Evolutionary conservation across 495 filamentous ascomycete species (phyloP).

Genomic region (Penicillium argentinense): DNA sequence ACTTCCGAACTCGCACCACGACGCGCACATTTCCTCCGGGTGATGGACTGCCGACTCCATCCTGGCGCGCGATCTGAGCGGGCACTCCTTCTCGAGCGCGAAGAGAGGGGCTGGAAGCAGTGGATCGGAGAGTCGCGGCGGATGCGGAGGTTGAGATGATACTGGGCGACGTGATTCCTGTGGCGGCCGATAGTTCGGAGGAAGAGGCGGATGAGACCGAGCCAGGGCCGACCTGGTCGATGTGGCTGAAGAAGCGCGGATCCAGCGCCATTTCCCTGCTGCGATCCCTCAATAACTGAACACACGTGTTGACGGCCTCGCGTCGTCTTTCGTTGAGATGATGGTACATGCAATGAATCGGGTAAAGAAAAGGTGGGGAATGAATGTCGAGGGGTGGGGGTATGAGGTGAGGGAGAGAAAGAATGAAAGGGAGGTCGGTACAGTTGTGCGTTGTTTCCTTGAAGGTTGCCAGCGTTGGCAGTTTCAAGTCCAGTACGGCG

Average conservation of each 20-base stretch:
- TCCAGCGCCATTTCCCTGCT: slow-evolving; percentile 58
- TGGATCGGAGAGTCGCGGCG: slow-evolving; percentile 50
- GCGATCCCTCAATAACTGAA: slow-evolving; percentile 48
- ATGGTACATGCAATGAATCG: slow-evolving; percentile 44
- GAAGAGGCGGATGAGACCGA: slow-evolving; percentile 60
- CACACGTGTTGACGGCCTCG: slow-evolving; percentile 43
- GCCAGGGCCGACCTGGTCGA: slow-evolving; percentile 41
- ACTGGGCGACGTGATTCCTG: slow-evolving; percentile 50
- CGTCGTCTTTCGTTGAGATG: slow-evolving; percentile 41
- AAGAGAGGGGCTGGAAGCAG: slow-evolving; percentile 61
- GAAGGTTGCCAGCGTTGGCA: too few relatives aligned
- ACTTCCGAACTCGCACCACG: slow-evolving; percentile 87
- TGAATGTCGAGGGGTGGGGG: slow-evolving; percentile 1
- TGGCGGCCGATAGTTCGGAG: slow-evolving; percentile 51
- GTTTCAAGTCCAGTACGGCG: slow-evolving; percentile 11
- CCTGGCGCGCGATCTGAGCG: slow-evolving; percentile 30
- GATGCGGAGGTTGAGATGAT: slow-evolving; percentile 60
- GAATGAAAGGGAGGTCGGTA: slow-evolving; percentile 24
- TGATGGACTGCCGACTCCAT: slow-evolving; percentile 36
- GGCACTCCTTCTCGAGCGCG: slow-evolving; percentile 68
- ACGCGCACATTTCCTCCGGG: slow-evolving; percentile 87
- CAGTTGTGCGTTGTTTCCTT: slow-evolving; percentile 28
- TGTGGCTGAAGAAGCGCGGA: slow-evolving; percentile 52
- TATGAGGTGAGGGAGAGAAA: slow-evolving; percentile 4
- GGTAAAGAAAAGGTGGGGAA: slow-evolving; percentile 15